Evolutionary conservation across 164 flowering plant species (phyloP), one percentile per base, ranked within the genome.

Genomic region (Tetrastigma voinierianum): DNA sequence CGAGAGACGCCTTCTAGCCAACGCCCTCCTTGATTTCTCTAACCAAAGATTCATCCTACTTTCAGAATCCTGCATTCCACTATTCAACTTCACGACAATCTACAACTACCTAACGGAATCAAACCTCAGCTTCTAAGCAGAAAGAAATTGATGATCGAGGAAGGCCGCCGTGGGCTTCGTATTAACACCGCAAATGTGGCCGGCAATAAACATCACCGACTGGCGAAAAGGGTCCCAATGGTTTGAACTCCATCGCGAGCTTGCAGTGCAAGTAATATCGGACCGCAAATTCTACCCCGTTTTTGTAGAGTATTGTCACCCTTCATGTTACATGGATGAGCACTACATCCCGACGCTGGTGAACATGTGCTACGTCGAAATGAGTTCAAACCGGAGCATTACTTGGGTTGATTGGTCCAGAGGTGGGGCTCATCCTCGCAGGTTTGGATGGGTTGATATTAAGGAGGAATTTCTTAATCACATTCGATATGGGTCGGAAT

Each of bases 171-270:
- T 1, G 82, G 80, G n/a, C n/a, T n/a, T 25, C 68, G 82, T 13
- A 76, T 76, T 61, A 76, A 74, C 67, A n/a, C 69, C 63, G 9
- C 15, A 23, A 17, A 79, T 79, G 82, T 57, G 18, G 32, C 82
- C 82, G 1, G 2, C 10, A 1, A 64, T 79, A 1, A 67, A 68
- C 63, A 46, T 76, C 56, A 51, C 75, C 10, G n/a, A 76, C 7
- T 79, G 82, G 82, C 60, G 82, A 43, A 79, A 79, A 48, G 82
- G 82, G 44, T 72, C 82, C 20, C 82, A 79, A 43, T 79, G 82
- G 82, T 79, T 79, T 45, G 76, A 73, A 25, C 16, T 74, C 14
- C 24, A 56, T 14, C 82, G 79, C 1, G 68, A 70, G 19, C 72
- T 78, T 11, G 82, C 82, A 32, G 1, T 72, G 2, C 44, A 20